Base-by-base conservation (phyloP, 495 filamentous ascomycete genomes). In the Parathielavia appendiculata region DNA sequence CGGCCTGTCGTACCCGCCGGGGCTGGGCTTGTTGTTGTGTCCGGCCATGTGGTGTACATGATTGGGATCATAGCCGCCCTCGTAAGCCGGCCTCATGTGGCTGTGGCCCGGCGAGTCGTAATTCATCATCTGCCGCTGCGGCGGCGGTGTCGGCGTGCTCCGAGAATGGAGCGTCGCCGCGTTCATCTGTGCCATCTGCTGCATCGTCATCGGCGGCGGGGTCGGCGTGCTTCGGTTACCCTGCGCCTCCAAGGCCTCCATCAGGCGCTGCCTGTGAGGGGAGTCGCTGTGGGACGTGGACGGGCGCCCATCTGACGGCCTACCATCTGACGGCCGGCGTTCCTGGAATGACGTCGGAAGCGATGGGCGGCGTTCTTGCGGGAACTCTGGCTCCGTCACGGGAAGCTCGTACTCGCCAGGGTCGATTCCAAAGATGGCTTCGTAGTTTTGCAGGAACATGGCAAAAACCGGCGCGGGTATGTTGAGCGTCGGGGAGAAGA, bases 401-500 rank as follows among this genome's bases (percentile, higher is more conserved):
- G 77, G 77, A 10, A 77, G 73, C 59, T 80, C 68, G 53, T 84
- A 80, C 57, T 84, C 79, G 61, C 83, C 80, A 1, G 82, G 79
- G 8, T 84, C 78, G 53, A 86, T 80, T 35, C 86, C 88, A 70
- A 97, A 98, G 46, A 98, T 92, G 40, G 79, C 79, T 62, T 88
- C 80, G 66, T 88, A 96, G 63, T 97, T 91, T 51, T 92, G 91
- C 36, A 98, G 80, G 72, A 98, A 93, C 73, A 91, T 79, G 2
- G 91, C 91, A 65, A 98, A 95, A 8, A 98, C 87, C 16, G 95
- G 92, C 1, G 91, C 90, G 0, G 95, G 92, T 41, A 98, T 97
- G 72, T 97, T 97, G 35, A 97, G 81, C 0, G 95, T 97, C 2
- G 93, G 93, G n/a, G 95, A 93, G 73, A 97, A 98, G 55, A 97